Conservation (phyloP, 2,329 filamentous ascomycete species). For the Colletotrichum phormii region DNA sequence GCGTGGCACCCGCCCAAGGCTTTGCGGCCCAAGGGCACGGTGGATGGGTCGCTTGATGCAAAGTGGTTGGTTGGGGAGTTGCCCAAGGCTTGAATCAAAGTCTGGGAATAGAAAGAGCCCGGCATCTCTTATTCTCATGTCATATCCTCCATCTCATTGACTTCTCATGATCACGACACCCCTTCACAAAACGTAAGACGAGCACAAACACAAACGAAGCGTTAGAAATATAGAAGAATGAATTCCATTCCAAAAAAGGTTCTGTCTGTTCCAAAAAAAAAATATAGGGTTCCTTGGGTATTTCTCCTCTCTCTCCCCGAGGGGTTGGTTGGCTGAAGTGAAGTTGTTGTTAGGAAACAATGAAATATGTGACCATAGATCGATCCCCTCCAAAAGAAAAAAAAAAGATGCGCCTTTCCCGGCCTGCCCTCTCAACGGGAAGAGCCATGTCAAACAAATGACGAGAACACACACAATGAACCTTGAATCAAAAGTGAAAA, state of each 20-base stretch:
- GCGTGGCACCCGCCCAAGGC: conserved; percentile 64
- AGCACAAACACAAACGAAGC: conserved; percentile 19
- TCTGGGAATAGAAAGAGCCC: too few relatives aligned
- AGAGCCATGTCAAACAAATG: conserved; percentile 8
- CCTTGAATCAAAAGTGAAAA: conserved; percentile 34
- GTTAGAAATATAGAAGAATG: conserved; percentile 10
- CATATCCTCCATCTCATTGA: background rate
- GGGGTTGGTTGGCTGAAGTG: conserved; percentile 13
- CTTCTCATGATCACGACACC: background rate
- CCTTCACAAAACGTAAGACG: background rate
- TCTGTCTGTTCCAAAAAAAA: conserved; percentile 6
- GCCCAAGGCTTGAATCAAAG: background rate
- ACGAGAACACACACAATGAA: background rate
- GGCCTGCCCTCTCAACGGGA: conserved; percentile 5
- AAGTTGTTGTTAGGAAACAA: background rate
- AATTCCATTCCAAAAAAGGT: background rate
- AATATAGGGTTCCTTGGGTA: background rate
- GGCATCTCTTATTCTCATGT: too few relatives aligned
- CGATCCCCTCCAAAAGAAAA: background rate
- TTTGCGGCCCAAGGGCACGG: conserved; percentile 38
- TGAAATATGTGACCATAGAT: background rate
- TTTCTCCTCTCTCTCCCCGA: background rate
- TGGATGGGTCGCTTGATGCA: conserved; percentile 48
- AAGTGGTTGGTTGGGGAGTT: conserved; percentile 52
- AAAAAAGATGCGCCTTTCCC: conserved; percentile 17